These are phyloP conservation scores for Trifolium fragiferum DNA, from an alignment of 306 rosid genomes.

Conservation along the genomic window DNA sequence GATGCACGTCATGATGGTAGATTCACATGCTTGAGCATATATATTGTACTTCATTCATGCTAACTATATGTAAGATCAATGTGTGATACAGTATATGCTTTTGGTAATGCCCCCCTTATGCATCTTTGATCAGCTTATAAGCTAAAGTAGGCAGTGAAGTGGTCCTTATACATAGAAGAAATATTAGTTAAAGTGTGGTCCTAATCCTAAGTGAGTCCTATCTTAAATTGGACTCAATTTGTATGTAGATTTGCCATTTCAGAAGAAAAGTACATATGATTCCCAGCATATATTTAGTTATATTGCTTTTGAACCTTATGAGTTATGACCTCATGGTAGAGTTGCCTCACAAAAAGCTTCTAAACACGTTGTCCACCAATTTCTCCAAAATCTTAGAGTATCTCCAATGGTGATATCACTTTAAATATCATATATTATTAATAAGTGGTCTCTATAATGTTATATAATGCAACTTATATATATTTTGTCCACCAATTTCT, in stretches of 20 bases:
- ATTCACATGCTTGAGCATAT: slow-evolving; percentile 55
- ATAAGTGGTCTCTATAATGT: too few species aligned
- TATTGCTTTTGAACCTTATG: slow-evolving; percentile 8
- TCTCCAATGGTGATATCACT: too few species aligned
- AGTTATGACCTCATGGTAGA: neutral
- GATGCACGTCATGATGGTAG: slow-evolving; percentile 66
- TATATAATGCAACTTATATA: too few species aligned
- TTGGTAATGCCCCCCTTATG: slow-evolving; percentile 31
- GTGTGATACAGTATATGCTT: slow-evolving; percentile 11
- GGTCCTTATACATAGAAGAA: slow-evolving; percentile 44
- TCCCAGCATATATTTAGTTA: neutral
- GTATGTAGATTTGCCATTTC: neutral
- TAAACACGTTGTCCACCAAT: neutral
- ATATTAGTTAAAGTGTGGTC: slow-evolving; percentile 41
- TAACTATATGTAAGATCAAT: neutral
- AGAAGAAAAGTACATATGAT: neutral
- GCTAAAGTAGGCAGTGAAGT: slow-evolving; percentile 6
- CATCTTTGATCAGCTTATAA: slow-evolving; percentile 34
- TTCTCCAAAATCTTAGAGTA: too few species aligned
- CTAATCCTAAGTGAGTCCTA: slow-evolving; percentile 14
- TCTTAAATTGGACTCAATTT: neutral
- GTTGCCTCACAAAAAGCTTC: neutral
- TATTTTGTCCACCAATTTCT: too few species aligned
- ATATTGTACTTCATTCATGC: slow-evolving; percentile 18
- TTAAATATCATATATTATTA: too few species aligned